Percentiles rank a stretch among this genome's conserved stretches.
Conservation (phyloP, 148 eudicot species). For the Pouteria glomerata region DNA sequence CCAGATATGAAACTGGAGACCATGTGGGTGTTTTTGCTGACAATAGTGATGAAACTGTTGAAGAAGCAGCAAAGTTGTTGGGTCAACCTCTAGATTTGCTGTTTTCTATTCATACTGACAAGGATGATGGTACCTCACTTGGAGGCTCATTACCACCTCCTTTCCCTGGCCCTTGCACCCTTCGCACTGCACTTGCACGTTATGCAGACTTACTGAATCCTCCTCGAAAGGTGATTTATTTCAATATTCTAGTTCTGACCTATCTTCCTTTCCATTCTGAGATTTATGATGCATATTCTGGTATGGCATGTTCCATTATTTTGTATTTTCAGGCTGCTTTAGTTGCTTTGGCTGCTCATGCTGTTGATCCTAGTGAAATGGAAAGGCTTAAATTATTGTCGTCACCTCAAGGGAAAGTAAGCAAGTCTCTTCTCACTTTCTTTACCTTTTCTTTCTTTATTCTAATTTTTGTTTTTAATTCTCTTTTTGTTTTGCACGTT, state of each 20-base stretch:
- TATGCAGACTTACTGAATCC: conserved; percentile 79
- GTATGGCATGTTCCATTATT: background rate
- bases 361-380: conserved; percentile 62
- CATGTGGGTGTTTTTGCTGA: conserved; percentile 84
- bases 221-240: conserved; percentile 59
- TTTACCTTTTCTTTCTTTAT: background rate
- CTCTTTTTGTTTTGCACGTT: background rate
- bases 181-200: conserved; percentile 58
- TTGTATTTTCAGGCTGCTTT: conserved; percentile 56
- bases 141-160: conserved; percentile 87
- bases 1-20: conserved; percentile 92
- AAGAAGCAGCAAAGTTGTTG: conserved; percentile 70
- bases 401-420: conserved; percentile 84
- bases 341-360: conserved; percentile 83
- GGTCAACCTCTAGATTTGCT: conserved; percentile 56
- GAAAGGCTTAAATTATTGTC: conserved; percentile 67
- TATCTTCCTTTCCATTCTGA: background rate
- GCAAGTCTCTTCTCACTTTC: background rate
- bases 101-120: conserved; percentile 65
- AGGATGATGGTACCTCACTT: conserved; percentile 61
- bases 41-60: conserved; percentile 63
- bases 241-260: background rate
- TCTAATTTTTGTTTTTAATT: background rate
- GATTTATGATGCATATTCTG: background rate
- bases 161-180: conserved; percentile 80